phyloP scores from a whole-genome alignment of 192 early-diverging fungal genomes.

The Gonapodya sp. region DNA sequence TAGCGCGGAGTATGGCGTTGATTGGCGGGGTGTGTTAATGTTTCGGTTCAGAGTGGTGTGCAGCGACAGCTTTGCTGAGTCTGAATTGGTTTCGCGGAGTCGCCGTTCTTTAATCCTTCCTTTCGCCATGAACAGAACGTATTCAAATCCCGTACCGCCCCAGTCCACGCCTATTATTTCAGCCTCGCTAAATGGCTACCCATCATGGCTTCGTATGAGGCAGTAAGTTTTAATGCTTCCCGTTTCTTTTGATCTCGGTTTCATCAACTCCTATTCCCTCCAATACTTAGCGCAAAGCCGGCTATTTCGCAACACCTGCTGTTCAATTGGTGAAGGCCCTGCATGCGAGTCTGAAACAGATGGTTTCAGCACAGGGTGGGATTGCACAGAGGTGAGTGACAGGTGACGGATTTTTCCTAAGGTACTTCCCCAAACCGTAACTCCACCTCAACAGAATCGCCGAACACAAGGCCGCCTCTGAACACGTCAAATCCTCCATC shows the following conservation, averaged over 20 bases:
- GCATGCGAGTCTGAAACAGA: slow-evolving; percentile 68
- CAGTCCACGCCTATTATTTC: slow-evolving; percentile 57
- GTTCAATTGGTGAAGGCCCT: slow-evolving; percentile 89
- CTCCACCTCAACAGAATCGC: slow-evolving; percentile 44
- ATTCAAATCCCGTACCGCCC: slow-evolving; percentile 42
- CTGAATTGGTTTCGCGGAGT: too few species aligned
- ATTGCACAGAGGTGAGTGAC: too few species aligned
- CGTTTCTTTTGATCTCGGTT: neutral
- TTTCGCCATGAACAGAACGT: too few species aligned
- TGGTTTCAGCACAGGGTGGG: slow-evolving; percentile 47
- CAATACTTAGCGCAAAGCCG: slow-evolving; percentile 47
- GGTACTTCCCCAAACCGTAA: too few species aligned
- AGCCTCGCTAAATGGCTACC: slow-evolving; percentile 93
- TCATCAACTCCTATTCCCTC: neutral
- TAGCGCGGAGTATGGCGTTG: too few species aligned
- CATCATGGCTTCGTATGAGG: slow-evolving; percentile 94
- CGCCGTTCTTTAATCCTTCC: too few species aligned
- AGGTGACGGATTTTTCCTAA: too few species aligned
- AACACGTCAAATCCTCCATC: slow-evolving; percentile 63
- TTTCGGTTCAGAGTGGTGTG: too few species aligned
- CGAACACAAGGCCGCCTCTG: slow-evolving; percentile 60
- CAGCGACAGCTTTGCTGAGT: too few species aligned
- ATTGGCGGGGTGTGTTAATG: too few species aligned
- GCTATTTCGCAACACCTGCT: slow-evolving; percentile 95
- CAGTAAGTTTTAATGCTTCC: slow-evolving; percentile 9